Conservation (phyloP, 2,329 filamentous ascomycete species). For the Claviceps sp. region DNA sequence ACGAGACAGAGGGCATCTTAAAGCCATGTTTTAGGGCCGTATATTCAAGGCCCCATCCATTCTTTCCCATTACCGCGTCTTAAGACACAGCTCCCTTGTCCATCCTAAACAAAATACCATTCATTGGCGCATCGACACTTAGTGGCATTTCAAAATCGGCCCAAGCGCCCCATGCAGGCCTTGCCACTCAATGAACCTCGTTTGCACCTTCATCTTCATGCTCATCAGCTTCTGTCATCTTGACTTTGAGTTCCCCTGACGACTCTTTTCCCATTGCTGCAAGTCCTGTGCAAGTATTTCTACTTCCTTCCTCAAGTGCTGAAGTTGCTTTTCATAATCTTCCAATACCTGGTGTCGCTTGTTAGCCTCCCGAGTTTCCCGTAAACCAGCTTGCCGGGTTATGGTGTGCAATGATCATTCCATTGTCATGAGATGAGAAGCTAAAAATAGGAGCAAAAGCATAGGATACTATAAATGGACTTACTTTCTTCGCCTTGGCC, state of each 20-base stretch:
- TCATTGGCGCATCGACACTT: background rate
- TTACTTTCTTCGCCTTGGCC: conserved; percentile 60
- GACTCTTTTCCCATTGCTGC: conserved; percentile 40
- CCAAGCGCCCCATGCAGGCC: background rate
- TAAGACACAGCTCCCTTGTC: too few species aligned
- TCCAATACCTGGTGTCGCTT: conserved; percentile 51
- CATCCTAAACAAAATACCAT: too few species aligned
- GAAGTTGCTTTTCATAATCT: conserved; percentile 69
- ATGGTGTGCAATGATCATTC: background rate
- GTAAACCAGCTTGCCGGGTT: background rate
- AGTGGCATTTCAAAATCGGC: too few species aligned
- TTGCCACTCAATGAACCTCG: background rate
- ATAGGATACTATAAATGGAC: conserved; percentile 11
- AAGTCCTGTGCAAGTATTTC: conserved; percentile 48
- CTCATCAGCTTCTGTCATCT: conserved; percentile 9
- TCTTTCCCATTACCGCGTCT: too few species aligned
- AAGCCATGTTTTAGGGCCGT: too few species aligned
- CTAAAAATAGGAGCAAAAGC: background rate
- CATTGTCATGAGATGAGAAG: background rate
- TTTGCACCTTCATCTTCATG: background rate
- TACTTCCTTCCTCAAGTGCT: conserved; percentile 60
- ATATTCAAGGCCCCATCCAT: too few species aligned
- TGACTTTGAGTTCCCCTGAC: conserved; percentile 25
- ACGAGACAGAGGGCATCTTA: too few species aligned
- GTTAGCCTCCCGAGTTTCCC: background rate